phyloP scores from a whole-genome alignment of 2,329 filamentous ascomycete species.

The Lachnellula occidentalis region DNA sequence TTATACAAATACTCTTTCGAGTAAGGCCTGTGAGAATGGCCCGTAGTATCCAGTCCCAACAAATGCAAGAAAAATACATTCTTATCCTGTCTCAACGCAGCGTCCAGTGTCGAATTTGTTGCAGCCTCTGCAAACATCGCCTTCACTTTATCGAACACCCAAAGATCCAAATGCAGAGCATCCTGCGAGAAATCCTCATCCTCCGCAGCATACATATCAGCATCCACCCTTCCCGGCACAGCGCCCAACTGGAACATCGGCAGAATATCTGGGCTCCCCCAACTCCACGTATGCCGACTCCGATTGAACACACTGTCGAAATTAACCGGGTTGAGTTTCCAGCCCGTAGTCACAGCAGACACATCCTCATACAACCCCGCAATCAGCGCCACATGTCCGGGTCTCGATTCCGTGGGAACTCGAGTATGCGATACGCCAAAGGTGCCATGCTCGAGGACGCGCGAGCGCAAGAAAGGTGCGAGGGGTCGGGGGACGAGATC shows the following conservation, averaged over 20 bases:
- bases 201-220: slow-evolving; percentile 77
- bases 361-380: slow-evolving; percentile 97
- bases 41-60: slow-evolving; percentile 84
- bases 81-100: slow-evolving; percentile 73
- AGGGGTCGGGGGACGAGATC: slow-evolving; percentile 72
- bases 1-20: slow-evolving; percentile 94
- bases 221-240: slow-evolving; percentile 77
- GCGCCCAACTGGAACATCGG: slow-evolving; percentile 97
- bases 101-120: slow-evolving; percentile 68
- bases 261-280: slow-evolving; percentile 95
- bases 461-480: slow-evolving; percentile 85
- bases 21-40: slow-evolving; percentile 82
- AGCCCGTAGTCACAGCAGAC: slow-evolving; percentile 92
- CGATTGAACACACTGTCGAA: slow-evolving; percentile 99
- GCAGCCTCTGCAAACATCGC: slow-evolving; percentile 76
- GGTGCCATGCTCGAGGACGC: slow-evolving; percentile 82
- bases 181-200: slow-evolving; percentile 86
- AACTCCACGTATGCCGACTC: slow-evolving; percentile 96
- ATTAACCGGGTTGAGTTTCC: slow-evolving; percentile 97
- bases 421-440: slow-evolving; percentile 97
- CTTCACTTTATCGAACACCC: slow-evolving; percentile 95
- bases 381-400: slow-evolving; percentile 94
- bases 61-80: slow-evolving; percentile 93
- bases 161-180: slow-evolving; percentile 75
- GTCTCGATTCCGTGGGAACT: slow-evolving; percentile 92